Evolutionary conservation across 352 stramenopile species (phyloP), one percentile per base, ranked within the genome.

Genomic region (Globisporangium barbulae): DNA sequence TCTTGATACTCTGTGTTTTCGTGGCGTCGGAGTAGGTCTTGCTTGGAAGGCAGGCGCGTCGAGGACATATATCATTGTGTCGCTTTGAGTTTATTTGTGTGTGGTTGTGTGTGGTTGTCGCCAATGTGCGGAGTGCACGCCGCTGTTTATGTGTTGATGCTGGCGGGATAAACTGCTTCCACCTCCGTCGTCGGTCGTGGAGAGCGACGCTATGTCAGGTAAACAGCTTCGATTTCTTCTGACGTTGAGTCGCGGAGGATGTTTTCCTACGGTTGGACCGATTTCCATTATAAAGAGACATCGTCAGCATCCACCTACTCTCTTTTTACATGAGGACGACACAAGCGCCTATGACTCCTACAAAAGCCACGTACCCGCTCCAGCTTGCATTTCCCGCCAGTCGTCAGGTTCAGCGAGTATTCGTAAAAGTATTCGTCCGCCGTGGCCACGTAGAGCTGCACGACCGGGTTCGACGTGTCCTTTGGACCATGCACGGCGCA

Each of bases 351-450:
- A 28, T n/a, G 7, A 13, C 15, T 37, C 13, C 58, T 10, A n/a
- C 44, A 30, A 57, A 28, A 52, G 67, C 57, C 1, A 75, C 74
- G 21, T 55, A 90, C 80, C n/a, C 87, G 67, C 67, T 96, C 78
- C 19, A 96, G 74, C 53, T 90, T 90, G 78, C 87, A 96, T 62
- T 92, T 86, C 33, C 87, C 87, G 12, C 87, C 87, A 2, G 80
- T 57, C 44, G 63, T 64, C 33, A 93, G 60, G 58, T 93, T 87
- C 4, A 96, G 78, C 3, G 85, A 91, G 58, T 96, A 96, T 53
- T 96, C 85, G 67, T 94, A 96, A 67, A 96, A 96, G 61, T 88
- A 93, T 7, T 85, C 87, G 21, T 94, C 85, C 0, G 70, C 75
- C 1, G 87, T 96, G 50, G 82, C 83, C 12, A 96, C 85, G 50